Base-by-base conservation (phyloP, 495 filamentous ascomycete species). In the Tetracladium setigerum region DNA sequence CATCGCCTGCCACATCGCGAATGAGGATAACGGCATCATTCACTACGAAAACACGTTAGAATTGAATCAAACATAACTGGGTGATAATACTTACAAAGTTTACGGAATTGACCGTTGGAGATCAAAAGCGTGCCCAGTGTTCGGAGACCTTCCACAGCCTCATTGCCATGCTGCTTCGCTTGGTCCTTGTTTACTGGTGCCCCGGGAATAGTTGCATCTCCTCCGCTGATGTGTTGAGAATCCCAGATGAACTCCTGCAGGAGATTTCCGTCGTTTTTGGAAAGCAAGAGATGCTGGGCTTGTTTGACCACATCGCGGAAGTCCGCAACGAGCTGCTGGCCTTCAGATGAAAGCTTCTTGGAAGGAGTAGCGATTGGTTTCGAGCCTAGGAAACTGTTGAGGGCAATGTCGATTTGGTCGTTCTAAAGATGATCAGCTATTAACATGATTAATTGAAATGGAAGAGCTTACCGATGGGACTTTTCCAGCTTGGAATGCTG, bases 171-270 rank as follows among this genome's bases (percentile, higher is more conserved):
- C 56, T 90, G 85, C 62, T 83, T 75, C 4, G 84, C 86, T 4
- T 74, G 73, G 0, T 84, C 79, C 67, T 86, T 92, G 56, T 78
- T 74, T 38, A 95, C 54, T 0, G 89, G 83, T 2, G 79, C 73
- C 41, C 66, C 66, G 1, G 87, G 87, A 22, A 68, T 62, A 45
- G 69, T 59, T 8, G 82, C 71, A 41, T 77, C 64, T 43, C 72
- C 82, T n/a, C 73, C 67, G 51, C 74, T 70, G 32, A 95, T 79
- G 32, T 85, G 77, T 60, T 87, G 77, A 1, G 90, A 88, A 57
- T 94, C 82, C 83, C 84, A 98, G 70, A 96, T 88, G 65, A 97
- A 97, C 50, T 97, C 94, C 56, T 98, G 92, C 9, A 98, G 67
- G 19, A 96, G 67, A 56, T 98, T 87, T 53, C 90, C 92, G 27